A percentile compares a stretch with the other conserved stretches of the same genome.
Evolutionary conservation across 225 moss, liverwort and hornwort genomes (phyloP).

Genomic region (Anthoceros angustus): DNA sequence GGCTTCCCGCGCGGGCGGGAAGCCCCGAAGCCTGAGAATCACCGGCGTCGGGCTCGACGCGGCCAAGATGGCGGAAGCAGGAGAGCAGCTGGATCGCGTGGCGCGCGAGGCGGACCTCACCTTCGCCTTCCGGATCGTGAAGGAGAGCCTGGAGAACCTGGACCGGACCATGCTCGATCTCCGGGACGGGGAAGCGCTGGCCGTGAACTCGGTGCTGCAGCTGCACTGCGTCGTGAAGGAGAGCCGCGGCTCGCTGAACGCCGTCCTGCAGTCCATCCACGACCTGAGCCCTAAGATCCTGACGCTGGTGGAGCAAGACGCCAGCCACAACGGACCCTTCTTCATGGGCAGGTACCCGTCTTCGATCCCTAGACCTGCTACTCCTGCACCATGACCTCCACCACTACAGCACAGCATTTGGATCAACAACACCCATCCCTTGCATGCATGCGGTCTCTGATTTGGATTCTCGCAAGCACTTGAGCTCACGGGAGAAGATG

Average conservation of each 20-base stretch:
- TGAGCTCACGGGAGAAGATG: neutral
- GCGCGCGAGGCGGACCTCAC: conserved; percentile 9
- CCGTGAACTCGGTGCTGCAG: conserved; percentile 22
- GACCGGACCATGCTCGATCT: conserved; percentile 12
- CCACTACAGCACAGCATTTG: neutral
- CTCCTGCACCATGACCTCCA: neutral
- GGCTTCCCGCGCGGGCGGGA: conserved; percentile 12
- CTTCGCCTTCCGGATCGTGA: conserved; percentile 15
- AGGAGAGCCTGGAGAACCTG: conserved; percentile 14
- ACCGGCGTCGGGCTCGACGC: conserved; percentile 14
- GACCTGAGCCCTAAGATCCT: conserved; percentile 20
- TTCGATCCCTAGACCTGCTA: neutral
- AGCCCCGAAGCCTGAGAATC: conserved; percentile 15
- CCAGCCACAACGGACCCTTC: conserved; percentile 26
- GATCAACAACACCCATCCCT: too few species aligned
- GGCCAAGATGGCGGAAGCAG: conserved; percentile 12
- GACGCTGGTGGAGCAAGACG: conserved; percentile 26
- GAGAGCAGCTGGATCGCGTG: conserved; percentile 11
- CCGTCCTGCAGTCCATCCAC: conserved; percentile 16
- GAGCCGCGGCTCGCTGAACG: conserved; percentile 21
- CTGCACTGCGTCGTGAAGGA: conserved; percentile 25
- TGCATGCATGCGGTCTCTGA: neutral
- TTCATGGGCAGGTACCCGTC: conserved; percentile 10
- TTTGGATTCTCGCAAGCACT: neutral
- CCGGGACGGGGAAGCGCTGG: conserved; percentile 22